A percentile compares a stretch with the other conserved stretches of the same genome.
Conservation (phyloP, 768 basidiomycete species). For the Mycena belliarum region DNA sequence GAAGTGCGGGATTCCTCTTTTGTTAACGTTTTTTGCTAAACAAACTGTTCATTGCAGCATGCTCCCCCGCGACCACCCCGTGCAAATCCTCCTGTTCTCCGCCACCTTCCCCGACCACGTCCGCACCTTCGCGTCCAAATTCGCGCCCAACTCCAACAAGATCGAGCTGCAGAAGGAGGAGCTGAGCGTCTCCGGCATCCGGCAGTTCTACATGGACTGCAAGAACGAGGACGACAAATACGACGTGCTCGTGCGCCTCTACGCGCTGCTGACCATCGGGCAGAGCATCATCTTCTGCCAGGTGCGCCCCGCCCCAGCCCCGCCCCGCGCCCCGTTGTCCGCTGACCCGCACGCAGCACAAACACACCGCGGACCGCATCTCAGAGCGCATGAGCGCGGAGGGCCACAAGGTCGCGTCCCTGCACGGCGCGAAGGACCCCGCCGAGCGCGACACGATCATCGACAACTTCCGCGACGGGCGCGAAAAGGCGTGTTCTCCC, state of each 20-base stretch:
- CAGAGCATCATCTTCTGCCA: constrained; percentile 99
- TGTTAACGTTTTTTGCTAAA: constrained; percentile 8
- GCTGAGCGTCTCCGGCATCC: constrained; percentile 89
- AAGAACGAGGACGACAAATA: constrained; percentile 90
- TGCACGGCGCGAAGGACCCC: constrained; percentile 94
- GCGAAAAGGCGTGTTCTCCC: constrained; percentile 70
- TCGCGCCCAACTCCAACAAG: constrained; percentile 94
- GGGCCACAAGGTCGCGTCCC: constrained; percentile 93
- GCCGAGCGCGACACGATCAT: constrained; percentile 88
- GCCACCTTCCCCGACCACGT: constrained; percentile 97
- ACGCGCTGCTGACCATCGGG: constrained; percentile 89
- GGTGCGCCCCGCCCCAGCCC: constrained; percentile 41
- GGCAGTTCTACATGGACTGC: constrained; percentile 98
- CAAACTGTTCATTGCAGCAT: constrained; percentile 44
- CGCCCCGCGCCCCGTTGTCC: too few relatives aligned
- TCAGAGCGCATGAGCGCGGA: constrained; percentile 87
- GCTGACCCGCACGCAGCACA: constrained; percentile 52
- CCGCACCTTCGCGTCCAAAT: constrained; percentile 86
- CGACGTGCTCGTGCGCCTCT: constrained; percentile 89
- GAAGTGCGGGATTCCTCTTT: constrained; percentile 61
- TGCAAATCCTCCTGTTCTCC: constrained; percentile 95
- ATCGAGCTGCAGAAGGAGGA: constrained; percentile 95
- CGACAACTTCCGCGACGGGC: constrained; percentile 93
- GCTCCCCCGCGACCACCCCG: constrained; percentile 50
- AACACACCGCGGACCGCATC: constrained; percentile 91